Base-by-base conservation (phyloP, 495 filamentous ascomycete species). In the Cercophora scortea region DNA sequence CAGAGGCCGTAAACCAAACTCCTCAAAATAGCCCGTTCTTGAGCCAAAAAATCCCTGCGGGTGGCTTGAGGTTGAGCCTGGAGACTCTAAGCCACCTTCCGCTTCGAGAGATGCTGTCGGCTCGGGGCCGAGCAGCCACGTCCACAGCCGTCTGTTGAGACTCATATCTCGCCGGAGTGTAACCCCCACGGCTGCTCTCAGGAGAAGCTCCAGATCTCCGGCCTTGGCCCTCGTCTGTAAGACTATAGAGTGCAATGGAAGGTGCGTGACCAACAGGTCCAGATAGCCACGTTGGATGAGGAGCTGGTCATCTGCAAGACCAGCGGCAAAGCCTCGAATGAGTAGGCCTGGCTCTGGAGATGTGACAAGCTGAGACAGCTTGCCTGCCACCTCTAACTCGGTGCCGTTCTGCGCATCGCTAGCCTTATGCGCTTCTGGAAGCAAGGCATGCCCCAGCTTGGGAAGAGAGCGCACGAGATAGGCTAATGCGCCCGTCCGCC, bases 81-180 rank as follows among this genome's bases (percentile, higher is more conserved):
- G 74, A 19, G 77, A 74, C 55, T 83, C 76, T 8, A 67, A 49
- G n/a, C 64, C 64, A 34, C 65, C 65, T 34, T 77, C 76, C 8
- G 60, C 52, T n/a, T 74, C 67, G 19, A 75, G 73, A 38, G 67
- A 71, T 3, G 56, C 50, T 1, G 76, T 54, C 25, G 80, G 79
- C 50, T 93, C 88, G 1, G 90, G 91, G 2, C 93, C 93, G 8
- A 99, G 72, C 51, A 96, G 82, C 93, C 93, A 99, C n/a, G 88
- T 77, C 92, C 93, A 99, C 36, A 99, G 72, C 38, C 93, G 78
- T 52, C 93, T 75, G 63, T 99, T 99, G 47, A 99, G 73, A 59
- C 90, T 91, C 93, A 97, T 97, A 45, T 99, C 93, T 67, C 91
- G 78, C 33, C 93, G 80, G 25, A 80, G 78, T 2, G 96, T 88